phyloP scores from a whole-genome alignment of 495 filamentous ascomycete genomes.

The Hypomontagnella submonticulosa region DNA sequence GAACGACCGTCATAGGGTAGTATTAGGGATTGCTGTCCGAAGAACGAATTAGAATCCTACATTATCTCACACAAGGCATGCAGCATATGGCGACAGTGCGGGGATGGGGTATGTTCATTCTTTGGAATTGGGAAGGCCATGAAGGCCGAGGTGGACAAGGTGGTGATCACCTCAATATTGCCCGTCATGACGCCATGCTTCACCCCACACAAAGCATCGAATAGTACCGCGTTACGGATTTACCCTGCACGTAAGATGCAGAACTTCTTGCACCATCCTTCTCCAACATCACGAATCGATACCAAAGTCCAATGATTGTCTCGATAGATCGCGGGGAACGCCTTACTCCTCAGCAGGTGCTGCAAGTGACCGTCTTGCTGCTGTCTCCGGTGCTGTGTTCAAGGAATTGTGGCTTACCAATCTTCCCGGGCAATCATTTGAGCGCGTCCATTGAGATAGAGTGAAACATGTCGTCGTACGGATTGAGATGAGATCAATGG shows the following conservation, averaged over 20 bases:
- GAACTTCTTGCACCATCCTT: constrained; percentile 40
- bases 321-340: constrained; percentile 28
- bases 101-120: background rate
- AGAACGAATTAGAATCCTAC: background rate
- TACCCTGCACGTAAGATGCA: constrained; percentile 10
- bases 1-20: constrained; percentile 7
- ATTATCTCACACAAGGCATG: constrained; percentile 10
- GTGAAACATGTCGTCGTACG: constrained; percentile 12
- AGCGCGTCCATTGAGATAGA: constrained; percentile 12
- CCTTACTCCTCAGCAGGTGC: constrained; percentile 26
- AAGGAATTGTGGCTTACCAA: constrained; percentile 35
- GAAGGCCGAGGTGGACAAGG: constrained; percentile 19
- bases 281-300: constrained; percentile 46
- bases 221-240: constrained; percentile 13
- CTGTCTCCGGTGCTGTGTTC: constrained; percentile 1
- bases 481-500: constrained; percentile 19
- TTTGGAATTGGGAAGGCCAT: background rate
- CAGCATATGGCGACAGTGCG: constrained; percentile 11
- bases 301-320: constrained; percentile 40
- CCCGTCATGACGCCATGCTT: constrained; percentile 38
- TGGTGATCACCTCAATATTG: constrained; percentile 38
- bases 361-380: constrained; percentile 8
- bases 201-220: constrained; percentile 32
- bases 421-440: background rate
- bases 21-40: constrained; percentile 1